Evolutionary conservation across 768 basidiomycete genomes (phyloP), one percentile per base, ranked within the genome.

Genomic region (Kwoniella heveanensis): DNA sequence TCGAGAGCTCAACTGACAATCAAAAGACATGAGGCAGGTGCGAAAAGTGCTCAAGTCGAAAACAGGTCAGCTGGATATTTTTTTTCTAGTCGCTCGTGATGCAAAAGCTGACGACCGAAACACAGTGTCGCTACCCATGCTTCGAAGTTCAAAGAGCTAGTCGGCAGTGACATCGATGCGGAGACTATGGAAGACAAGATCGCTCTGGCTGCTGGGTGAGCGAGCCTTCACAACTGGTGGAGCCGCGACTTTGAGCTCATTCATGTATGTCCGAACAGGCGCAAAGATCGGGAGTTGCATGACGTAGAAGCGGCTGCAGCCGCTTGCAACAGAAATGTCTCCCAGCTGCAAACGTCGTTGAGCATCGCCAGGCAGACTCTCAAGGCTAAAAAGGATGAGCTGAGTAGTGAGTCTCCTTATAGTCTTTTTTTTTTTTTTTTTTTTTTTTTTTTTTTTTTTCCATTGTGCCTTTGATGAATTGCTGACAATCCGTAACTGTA

Each of bases 121-220:
- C 19, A 21, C 62, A 96, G 94, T 54, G 79, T 93, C 21, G 85
- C 87, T 25, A 77, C 84, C 51, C 84, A 85, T 54, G 85, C 85
- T 49, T 77, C 80, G 53, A 88, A 87, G 74, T 89, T 87, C 72
- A 85, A 83, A 39, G 86, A 88, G 64, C 76, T 90, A 10, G 81
- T 88, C n/a, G 87, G 87, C 15, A 81, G 80, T 46, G 85, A 88
- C 39, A 82, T 87, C 0, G 82, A 83, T 6, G 80, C 83, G 0
- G 87, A 87, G 9, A 86, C 83, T 0, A 88, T 95, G 82, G 92
- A 95, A 68, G 83, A 82, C 19, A 88, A 90, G 60, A 83, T 90
- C 5, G 60, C 60, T 24, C 82, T 83, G 19, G 74, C 86, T 8
- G 78, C 83, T 10, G 76, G 81, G 91, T 92, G 56, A 74, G 85